Evolutionary conservation across 768 basidiomycete species (phyloP), one percentile per base, ranked within the genome.

Genomic region (Agaricus blazei): DNA sequence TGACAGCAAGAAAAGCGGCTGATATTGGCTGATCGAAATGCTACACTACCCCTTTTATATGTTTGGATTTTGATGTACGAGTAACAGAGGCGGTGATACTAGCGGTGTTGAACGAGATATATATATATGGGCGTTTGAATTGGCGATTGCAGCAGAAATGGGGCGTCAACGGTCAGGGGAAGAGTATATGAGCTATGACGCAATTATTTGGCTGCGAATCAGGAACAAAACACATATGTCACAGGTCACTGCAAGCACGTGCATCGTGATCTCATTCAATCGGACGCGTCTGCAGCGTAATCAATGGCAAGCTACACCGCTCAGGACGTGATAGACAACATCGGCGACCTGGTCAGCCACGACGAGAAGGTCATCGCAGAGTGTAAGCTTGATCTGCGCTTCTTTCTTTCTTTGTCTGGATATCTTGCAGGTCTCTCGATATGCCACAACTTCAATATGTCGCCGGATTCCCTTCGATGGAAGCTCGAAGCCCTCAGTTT

Each of bases 401-500:
- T 14, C n/a, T 3, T 3, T 23, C 14, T n/a, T 23, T n/a, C 31
- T 19, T 19, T 31, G 24, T 19, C 45, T 24, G 26, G 23, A 11
- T 28, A 7, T n/a, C 24, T n/a, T 62, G 37, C 62, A 90, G 88
- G 87, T 60, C 74, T 78, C 31, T 73, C 75, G 26, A 73, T 90
- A 57, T 91, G 89, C 65, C 73, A 78, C 64, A 79, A 79, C 60
- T 87, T 83, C 70, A 77, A 79, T 55, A 36, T 85, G 38, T 60
- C 70, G 29, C 75, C 83, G 23, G 75, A 81, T 24, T 65, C 71
- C 47, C 73, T 91, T 19, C 75, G 74, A 40, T 90, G 74, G 68
- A 90, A 89, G 65, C 83, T 85, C 76, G 85, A 91, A 64, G 86
- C 86, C 3, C 52, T 71, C 65, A 73, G 75, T 62, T 73, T 75